Evolutionary conservation across 345 rosid species (phyloP), one percentile per base, ranked within the genome.

Genomic region (Bruguiera parviflora): DNA sequence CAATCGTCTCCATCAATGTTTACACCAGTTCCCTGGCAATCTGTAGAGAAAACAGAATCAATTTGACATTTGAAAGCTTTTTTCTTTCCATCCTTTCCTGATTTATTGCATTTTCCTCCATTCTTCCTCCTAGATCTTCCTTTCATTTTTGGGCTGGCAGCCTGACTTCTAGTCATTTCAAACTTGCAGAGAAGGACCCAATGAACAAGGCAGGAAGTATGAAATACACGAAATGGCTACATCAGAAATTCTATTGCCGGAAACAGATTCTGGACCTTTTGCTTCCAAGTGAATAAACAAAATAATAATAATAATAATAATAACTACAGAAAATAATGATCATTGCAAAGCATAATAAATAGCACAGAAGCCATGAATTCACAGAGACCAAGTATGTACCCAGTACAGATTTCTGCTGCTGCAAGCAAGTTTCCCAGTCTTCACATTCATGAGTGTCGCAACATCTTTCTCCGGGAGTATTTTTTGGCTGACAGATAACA

Each of bases 11-110:
- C 88, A 52, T 87, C 86, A 53, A 88, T 61, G 27, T 78, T 58
- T 29, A 82, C 66, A 49, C 98, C 94, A 8, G 97, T 90, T 68
- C 99, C 98, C 77, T 90, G 99, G 77, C 97, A 95, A 82, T 90
- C 92, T 65, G 99, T 92, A 77, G 97, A 95, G 85, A 92, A 87
- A 32, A 84, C 86, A 10, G 88, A 89, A 63, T 75, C 77, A 72
- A 89, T 83, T 65, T 72, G 82, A 60, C 16, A 81, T 60, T 37
- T 81, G 16, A 72, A 70, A 61, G 60, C 64, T 53, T 65, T 73
- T 73, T 22, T 20, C 46, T 67, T 80, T 73, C 58, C 77, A 72
- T 64, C 77, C 69, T 79, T 84, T 39, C 66, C 75, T 33, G 63
- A 32, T 67, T 79, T 72, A 63, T 63, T 76, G 72, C 33, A 60